Percentiles rank a stretch among this genome's conserved stretches.
These are phyloP conservation scores for Eimeria acervulina DNA, from an alignment of 169 alveolate genomes.

Conservation along the genomic window DNA sequence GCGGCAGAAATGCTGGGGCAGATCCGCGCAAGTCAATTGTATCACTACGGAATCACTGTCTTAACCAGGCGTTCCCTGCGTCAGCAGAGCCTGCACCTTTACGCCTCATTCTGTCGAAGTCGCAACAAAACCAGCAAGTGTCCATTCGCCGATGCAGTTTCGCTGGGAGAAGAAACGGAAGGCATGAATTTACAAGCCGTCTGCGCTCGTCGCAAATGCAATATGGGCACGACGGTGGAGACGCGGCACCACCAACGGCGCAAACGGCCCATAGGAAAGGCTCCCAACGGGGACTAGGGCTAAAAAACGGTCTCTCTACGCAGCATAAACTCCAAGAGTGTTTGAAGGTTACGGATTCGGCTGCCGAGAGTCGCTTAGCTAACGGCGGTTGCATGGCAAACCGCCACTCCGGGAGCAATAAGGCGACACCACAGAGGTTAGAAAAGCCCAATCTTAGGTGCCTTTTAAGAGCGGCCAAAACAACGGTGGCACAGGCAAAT, in stretches of 20 bases:
- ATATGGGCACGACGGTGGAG: neutral
- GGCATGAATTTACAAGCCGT: neutral
- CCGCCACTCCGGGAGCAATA: neutral
- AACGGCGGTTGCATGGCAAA: neutral
- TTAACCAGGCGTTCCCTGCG: neutral
- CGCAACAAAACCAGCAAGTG: slow-evolving; percentile 14
- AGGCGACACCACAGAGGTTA: neutral
- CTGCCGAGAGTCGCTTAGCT: neutral
- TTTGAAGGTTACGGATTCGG: neutral
- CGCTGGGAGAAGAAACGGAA: neutral
- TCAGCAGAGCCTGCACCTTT: slow-evolving; percentile 22
- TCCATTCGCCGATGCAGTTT: neutral
- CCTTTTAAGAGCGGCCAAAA: neutral
- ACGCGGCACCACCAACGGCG: neutral
- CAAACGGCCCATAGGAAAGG: neutral
- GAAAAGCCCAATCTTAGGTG: neutral
- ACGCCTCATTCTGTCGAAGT: slow-evolving; percentile 19
- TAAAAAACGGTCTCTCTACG: neutral
- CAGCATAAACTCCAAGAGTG: neutral
- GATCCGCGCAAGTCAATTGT: neutral
- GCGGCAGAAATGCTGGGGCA: slow-evolving; percentile 36
- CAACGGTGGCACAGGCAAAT: neutral
- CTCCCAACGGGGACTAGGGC: neutral
- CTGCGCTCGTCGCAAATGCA: slow-evolving; percentile 7
- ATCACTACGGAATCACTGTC: neutral